These are phyloP conservation scores for Clarireedia sp. DNA, from an alignment of 2,329 filamentous ascomycete species.

Conservation along the genomic window DNA sequence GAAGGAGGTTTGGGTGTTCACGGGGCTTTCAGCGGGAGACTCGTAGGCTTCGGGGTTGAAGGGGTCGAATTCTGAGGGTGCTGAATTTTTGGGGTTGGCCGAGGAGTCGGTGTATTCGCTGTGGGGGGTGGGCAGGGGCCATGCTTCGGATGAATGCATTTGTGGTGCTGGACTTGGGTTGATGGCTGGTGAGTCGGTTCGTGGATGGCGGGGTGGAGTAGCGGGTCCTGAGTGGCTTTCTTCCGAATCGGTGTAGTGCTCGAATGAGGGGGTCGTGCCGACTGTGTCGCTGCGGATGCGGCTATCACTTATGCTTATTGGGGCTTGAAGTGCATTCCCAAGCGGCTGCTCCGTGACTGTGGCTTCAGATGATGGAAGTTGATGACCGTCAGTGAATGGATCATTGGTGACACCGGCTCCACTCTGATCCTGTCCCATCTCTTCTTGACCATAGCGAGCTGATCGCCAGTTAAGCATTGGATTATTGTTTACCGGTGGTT, in stretches of 20 bases:
- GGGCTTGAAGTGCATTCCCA: neutral
- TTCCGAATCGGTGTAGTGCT: slow-evolving; percentile 20
- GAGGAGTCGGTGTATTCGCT: too few species aligned
- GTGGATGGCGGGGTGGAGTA: slow-evolving; percentile 1
- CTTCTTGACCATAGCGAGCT: neutral
- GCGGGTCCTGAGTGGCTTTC: slow-evolving; percentile 1
- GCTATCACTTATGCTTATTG: neutral
- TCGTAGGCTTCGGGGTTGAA: slow-evolving; percentile 16
- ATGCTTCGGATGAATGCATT: neutral
- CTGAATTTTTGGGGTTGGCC: too few species aligned
- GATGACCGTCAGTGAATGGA: neutral
- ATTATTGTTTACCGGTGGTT: neutral
- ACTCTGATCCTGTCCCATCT: neutral
- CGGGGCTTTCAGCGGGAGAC: slow-evolving; percentile 3
- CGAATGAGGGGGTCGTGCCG: slow-evolving; percentile 22
- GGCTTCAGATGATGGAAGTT: neutral
- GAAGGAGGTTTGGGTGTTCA: neutral
- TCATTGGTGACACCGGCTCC: neutral
- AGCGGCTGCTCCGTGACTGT: neutral
- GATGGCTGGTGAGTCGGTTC: neutral
- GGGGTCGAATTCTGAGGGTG: slow-evolving; percentile 14
- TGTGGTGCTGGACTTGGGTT: slow-evolving; percentile 7
- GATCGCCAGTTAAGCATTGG: neutral
- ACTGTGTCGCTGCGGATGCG: slow-evolving; percentile 16
- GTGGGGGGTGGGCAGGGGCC: neutral